These are phyloP conservation scores for Hymenoscyphus occultus DNA, from an alignment of 2,329 filamentous ascomycete species.

Conservation along the genomic window DNA sequence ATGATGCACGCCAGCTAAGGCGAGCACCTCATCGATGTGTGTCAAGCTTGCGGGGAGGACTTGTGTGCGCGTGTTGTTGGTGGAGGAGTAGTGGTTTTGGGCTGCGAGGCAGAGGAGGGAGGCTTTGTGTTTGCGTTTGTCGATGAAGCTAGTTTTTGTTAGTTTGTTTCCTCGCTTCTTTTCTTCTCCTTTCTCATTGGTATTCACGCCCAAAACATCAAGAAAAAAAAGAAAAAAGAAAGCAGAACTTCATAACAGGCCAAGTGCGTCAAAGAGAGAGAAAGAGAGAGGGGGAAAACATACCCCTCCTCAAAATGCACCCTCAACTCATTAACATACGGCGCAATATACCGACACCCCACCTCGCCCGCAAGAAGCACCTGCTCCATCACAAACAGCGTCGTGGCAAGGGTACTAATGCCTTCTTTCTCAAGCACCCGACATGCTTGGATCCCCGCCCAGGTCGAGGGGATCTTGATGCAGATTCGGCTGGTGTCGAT, in stretches of 20 bases:
- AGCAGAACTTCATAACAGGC: too few species aligned
- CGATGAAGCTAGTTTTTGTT: constrained; percentile 42
- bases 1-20: constrained; percentile 54
- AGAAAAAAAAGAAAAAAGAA: too few species aligned
- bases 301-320: constrained; percentile 56
- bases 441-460: constrained; percentile 61
- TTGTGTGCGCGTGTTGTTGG: constrained; percentile 42
- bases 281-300: constrained; percentile 13
- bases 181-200: too few species aligned
- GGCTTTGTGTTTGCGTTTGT: constrained; percentile 46
- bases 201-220: too few species aligned
- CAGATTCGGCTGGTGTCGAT: constrained; percentile 51
- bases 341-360: constrained; percentile 60
- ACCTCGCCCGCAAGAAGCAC: constrained; percentile 56
- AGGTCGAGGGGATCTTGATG: constrained; percentile 62
- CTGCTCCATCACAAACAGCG: constrained; percentile 60
- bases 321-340: constrained; percentile 63
- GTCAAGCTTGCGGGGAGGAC: constrained; percentile 58
- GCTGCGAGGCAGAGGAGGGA: constrained; percentile 42
- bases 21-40: constrained; percentile 55
- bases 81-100: constrained; percentile 50
- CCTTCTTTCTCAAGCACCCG: constrained; percentile 46
- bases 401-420: constrained; percentile 60
- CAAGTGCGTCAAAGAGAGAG: not conserved
- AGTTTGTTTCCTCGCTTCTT: not conserved